Base-by-base conservation (phyloP, 139 green algal genomes). In the Asterochloris erici region DNA sequence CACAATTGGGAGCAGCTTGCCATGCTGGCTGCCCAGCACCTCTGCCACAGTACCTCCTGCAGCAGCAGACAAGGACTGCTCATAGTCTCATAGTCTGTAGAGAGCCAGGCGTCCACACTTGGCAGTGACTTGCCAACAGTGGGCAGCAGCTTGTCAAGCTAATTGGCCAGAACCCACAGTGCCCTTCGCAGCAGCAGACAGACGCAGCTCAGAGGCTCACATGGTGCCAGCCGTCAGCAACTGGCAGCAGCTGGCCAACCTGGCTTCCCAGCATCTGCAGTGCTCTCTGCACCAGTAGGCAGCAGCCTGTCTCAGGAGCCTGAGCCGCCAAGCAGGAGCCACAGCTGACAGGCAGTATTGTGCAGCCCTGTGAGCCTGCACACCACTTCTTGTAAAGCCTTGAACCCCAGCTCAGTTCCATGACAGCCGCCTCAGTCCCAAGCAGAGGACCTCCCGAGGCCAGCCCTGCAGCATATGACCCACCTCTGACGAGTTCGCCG, bases 1-100 rank as follows among this genome's bases (percentile, higher is more conserved):
- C 12, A 98, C 93, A 24, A 93, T 84, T 16, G 90, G 79, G 71
- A 97, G 84, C 73, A 98, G 89, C 85, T 96, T 96, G 64, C 80
- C 74, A 16, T 87, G 88, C 0, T 38, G 12, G 60, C 82, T 77
- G 68, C 90, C 86, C 0, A 84, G 71, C 6, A 93, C 76, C 16
- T 82, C 47, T 6, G 63, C 54, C 28, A 89, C 82, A 0, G 80
- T 78, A 27, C 85, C 89, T 21, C 86, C 88, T 90, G 86, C 26
- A 74, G 15, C n/a, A 26, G 9, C 17, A 54, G 19, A n/a, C n/a
- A 79, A 61, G 14, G 11, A 63, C 27, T 15, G 14, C 14, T 78
- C n/a, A 24, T 4, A 74, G 10, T 14, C 23, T n/a, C 6, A 27
- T 15, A 74, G 64, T 63, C n/a, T 74, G 60, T 64, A 21, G 38